These are phyloP conservation scores for Isochrysis galbana DNA, from an alignment of 78 protist species.

Conservation along the genomic window DNA sequence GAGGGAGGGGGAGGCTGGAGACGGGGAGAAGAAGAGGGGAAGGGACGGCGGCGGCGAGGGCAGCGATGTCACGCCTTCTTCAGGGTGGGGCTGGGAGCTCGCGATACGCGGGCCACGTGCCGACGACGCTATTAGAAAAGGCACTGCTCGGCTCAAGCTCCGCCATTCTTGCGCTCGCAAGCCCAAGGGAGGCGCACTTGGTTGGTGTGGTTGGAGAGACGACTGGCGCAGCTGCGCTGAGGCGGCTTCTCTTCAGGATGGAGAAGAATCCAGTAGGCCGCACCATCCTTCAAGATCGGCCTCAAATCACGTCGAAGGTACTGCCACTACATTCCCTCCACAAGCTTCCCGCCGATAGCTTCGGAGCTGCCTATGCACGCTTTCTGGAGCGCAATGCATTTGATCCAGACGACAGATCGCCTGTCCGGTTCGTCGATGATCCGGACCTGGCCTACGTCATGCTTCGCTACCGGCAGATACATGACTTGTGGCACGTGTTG, in stretches of 20 bases:
- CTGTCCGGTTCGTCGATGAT: conserved; percentile 70
- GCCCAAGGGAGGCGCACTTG: not conserved
- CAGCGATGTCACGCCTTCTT: too few relatives aligned
- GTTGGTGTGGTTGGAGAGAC: conserved; percentile 40
- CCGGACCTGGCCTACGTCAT: conserved; percentile 79
- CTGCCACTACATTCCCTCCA: not conserved
- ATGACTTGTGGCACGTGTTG: conserved; percentile 79
- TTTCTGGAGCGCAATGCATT: conserved; percentile 55
- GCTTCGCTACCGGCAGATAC: conserved; percentile 66
- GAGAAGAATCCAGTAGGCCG: not conserved
- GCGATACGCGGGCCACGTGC: conserved; percentile 4
- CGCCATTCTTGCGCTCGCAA: not conserved
- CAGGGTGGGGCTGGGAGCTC: not conserved
- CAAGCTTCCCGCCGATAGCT: conserved; percentile 54
- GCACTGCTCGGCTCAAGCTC: not conserved
- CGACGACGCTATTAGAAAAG: conserved; percentile 23
- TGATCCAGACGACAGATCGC: conserved; percentile 61
- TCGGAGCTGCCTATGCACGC: conserved; percentile 64
- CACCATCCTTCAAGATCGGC: conserved; percentile 5
- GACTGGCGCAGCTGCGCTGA: conserved; percentile 16
- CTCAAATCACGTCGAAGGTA: not conserved
- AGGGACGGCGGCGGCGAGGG: too few relatives aligned
- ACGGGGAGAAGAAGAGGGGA: too few relatives aligned
- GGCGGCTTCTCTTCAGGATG: not conserved
- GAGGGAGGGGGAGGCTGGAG: too few relatives aligned